Evolutionary conservation across 345 rosid genomes (phyloP).

Genomic region (Linum trigynum): DNA sequence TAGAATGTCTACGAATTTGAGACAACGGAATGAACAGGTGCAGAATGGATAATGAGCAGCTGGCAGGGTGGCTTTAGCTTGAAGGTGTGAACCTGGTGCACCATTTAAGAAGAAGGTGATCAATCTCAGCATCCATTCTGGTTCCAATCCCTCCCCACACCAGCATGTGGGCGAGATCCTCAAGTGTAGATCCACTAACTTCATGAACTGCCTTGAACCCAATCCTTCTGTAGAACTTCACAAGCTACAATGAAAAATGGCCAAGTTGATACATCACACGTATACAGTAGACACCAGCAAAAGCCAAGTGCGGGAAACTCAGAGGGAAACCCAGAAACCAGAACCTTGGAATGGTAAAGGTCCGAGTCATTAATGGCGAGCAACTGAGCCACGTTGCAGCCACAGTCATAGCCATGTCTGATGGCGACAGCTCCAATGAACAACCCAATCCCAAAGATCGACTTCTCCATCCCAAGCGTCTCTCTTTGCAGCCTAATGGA

Average conservation of each 20-base stretch:
- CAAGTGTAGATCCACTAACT: slow-evolving; percentile 72
- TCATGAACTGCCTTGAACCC: slow-evolving; percentile 66
- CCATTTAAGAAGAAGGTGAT: slow-evolving; percentile 68
- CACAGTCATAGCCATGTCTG: slow-evolving; percentile 64
- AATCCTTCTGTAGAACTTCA: slow-evolving; percentile 68
- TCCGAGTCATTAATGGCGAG: slow-evolving; percentile 91
- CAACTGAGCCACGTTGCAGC: slow-evolving; percentile 67
- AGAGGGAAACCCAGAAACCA: slow-evolving; percentile 1
- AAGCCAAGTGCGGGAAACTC: neutral
- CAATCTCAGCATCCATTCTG: slow-evolving; percentile 74
- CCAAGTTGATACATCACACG: too few relatives aligned
- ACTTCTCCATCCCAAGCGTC: slow-evolving; percentile 62
- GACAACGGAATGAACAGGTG: too few relatives aligned
- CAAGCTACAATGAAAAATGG: slow-evolving; percentile 36
- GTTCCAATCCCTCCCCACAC: slow-evolving; percentile 94
- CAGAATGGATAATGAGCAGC: too few relatives aligned
- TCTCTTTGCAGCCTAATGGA: slow-evolving; percentile 61
- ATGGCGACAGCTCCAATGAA: slow-evolving; percentile 88
- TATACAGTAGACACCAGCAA: neutral
- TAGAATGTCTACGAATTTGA: too few relatives aligned
- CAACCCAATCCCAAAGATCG: slow-evolving; percentile 79
- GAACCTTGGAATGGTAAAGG: slow-evolving; percentile 78
- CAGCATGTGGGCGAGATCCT: slow-evolving; percentile 72
- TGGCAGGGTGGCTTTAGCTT: neutral
- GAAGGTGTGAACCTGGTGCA: slow-evolving; percentile 41